These are phyloP conservation scores for Fistulifera solaris DNA, from an alignment of 108 stramenopile species.

Conservation along the genomic window DNA sequence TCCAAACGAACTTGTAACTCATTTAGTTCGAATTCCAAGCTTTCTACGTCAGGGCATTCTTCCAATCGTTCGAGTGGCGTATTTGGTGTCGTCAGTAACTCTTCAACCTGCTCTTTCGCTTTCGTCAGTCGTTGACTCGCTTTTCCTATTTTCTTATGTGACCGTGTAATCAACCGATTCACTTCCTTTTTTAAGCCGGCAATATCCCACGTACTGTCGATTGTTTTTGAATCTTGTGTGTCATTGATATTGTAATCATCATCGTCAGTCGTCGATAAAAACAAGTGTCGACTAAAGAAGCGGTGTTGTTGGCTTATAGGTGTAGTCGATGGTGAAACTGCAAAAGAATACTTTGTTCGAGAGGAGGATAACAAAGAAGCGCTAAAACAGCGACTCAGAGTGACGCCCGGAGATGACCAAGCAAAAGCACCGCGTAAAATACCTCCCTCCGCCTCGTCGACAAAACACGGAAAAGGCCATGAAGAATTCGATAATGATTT, in stretches of 20 bases:
- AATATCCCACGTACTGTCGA: constrained; percentile 37
- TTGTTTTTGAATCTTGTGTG: constrained; percentile 4
- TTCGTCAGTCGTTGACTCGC: constrained; percentile 36
- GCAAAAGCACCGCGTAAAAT: too few species aligned
- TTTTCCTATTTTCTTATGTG: constrained; percentile 80
- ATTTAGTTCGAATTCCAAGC: constrained; percentile 39
- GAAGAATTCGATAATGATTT: too few species aligned
- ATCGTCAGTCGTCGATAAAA: constrained; percentile 14
- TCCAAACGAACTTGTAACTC: constrained; percentile 43
- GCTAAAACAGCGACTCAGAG: too few species aligned
- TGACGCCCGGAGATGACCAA: too few species aligned
- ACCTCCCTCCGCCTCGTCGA: too few species aligned
- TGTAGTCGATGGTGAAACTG: too few species aligned
- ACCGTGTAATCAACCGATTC: constrained; percentile 42
- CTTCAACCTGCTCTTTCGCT: constrained; percentile 44
- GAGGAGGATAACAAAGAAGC: too few species aligned
- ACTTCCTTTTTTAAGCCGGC: constrained; percentile 62
- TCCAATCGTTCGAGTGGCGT: constrained; percentile 48
- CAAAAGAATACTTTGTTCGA: too few species aligned
- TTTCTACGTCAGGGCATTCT: constrained; percentile 49
- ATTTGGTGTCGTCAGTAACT: constrained; percentile 27
- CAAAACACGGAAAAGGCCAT: too few species aligned
- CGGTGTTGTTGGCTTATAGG: too few species aligned
- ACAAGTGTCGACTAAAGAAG: not conserved
- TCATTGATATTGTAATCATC: constrained; percentile 6